Evolutionary conservation across 345 rosid genomes (phyloP).

Genomic region (Salix dunnii): DNA sequence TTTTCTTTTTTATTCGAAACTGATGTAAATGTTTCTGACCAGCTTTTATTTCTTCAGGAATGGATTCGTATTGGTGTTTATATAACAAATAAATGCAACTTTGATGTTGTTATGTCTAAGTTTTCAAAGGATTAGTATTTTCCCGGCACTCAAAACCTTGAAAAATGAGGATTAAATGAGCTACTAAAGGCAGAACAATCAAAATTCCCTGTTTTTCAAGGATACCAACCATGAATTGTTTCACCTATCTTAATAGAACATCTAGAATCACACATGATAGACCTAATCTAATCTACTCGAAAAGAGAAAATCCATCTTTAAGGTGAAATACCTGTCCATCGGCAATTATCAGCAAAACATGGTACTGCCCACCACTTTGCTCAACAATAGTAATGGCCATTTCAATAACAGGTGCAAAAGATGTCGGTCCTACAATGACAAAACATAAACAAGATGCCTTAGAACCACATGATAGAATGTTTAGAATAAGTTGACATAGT

Average conservation of each 20-base stretch:
- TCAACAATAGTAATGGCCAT: slow-evolving; percentile 93
- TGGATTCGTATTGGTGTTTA: neutral
- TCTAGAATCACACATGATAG: neutral
- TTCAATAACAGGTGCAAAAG: slow-evolving; percentile 90
- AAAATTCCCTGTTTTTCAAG: neutral
- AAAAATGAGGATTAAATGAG: neutral
- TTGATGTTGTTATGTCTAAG: neutral
- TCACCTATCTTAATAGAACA: neutral
- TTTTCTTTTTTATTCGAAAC: neutral
- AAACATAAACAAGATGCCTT: neutral
- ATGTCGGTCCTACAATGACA: slow-evolving; percentile 71
- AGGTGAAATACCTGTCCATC: slow-evolving; percentile 81
- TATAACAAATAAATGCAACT: neutral
- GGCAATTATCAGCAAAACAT: slow-evolving; percentile 86
- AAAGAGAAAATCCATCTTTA: neutral
- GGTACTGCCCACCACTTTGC: slow-evolving; percentile 90
- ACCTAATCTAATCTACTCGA: neutral
- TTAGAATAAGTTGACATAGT: neutral
- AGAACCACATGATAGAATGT: neutral
- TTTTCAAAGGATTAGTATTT: neutral
- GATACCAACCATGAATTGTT: too few relatives aligned
- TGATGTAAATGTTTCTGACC: neutral
- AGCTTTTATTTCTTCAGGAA: neutral
- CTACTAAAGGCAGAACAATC: neutral
- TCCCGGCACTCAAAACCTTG: neutral